Evolutionary conservation across 2,329 filamentous ascomycete genomes (phyloP), one percentile per base, ranked within the genome.

Genomic region (Capronia americana): DNA sequence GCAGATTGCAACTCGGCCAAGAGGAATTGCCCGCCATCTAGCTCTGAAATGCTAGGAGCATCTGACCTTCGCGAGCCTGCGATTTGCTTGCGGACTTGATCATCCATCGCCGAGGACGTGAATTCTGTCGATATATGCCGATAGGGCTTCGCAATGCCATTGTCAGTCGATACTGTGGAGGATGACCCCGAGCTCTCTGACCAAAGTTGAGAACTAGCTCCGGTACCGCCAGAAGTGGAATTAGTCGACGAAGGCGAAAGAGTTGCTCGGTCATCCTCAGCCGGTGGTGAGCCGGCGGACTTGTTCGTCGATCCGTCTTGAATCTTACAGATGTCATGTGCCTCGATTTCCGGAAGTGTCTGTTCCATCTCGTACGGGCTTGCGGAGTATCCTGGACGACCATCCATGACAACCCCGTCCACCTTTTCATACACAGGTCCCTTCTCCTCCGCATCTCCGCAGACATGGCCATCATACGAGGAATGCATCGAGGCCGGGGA

Each of bases 341-440:
- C 48, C 24, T 51, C 48, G 23, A 51, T 51, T 23, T 51, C 48
- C 20, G 48, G 48, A 12, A 51, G 48, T 51, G 48, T 51, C 48
- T 51, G 20, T 51, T 51, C 48, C 23, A 51, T 51, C 20, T 0
- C 48, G 8, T 51, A 26, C 23, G 48, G 20, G 14, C 48, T 10
- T 1, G 48, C 24, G 11, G 48, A 12, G 10, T 7, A n/a, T 23
- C 48, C 23, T 26, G 48, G 48, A 17, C 48, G 23, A 23, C 6
- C 14, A 10, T 51, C 48, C 48, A 51, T 23, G 11, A 24, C 20
- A 10, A 51, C 48, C 5, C 48, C 48, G 12, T 51, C 48, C 20
- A 51, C 48, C 48, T 26, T 51, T 23, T 51, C 48, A 20, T 24
- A 51, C 14, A 51, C 12, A 4, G 48, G 23, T 12, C 10, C 48